Percentiles rank a stretch among this genome's conserved stretches.
These are phyloP conservation scores for Starmerella roubikii DNA, from an alignment of 805 yeast genomes.

Conservation along the genomic window DNA sequence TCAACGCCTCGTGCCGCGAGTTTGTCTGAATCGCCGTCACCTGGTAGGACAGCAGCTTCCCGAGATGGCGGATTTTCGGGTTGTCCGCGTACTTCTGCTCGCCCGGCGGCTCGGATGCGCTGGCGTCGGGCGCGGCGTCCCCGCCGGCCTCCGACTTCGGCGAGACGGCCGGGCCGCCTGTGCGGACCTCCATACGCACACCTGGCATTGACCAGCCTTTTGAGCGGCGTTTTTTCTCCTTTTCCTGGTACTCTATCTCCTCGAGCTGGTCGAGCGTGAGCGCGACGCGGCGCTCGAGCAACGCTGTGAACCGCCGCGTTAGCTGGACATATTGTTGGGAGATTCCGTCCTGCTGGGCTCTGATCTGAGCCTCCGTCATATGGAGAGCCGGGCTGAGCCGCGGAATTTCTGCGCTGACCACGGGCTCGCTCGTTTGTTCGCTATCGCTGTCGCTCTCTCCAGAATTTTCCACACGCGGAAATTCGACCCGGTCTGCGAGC, in stretches of 20 bases:
- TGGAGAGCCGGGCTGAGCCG: not conserved
- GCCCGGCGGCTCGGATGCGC: not conserved
- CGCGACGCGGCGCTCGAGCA: slow-evolving; percentile 17
- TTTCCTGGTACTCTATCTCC: slow-evolving; percentile 5
- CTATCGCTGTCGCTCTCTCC: slow-evolving; percentile 2
- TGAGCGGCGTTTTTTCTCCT: slow-evolving; percentile 2
- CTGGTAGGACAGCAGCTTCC: slow-evolving; percentile 12
- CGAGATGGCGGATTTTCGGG: slow-evolving; percentile 11
- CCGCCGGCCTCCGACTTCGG: not conserved
- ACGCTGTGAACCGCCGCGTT: slow-evolving; percentile 13
- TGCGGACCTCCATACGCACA: no score
- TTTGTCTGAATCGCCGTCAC: slow-evolving; percentile 10
- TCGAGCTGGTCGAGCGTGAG: slow-evolving; percentile 16
- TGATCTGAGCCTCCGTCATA: slow-evolving; percentile 9
- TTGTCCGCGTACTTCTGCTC: slow-evolving; percentile 1
- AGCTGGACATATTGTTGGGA: slow-evolving; percentile 16
- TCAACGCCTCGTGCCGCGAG: slow-evolving; percentile 12
- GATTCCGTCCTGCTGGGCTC: slow-evolving; percentile 12
- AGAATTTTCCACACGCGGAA: not conserved
- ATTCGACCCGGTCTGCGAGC: no score
- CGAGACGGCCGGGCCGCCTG: not conserved
- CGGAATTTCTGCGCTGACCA: not conserved
- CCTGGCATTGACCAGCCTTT: not conserved
- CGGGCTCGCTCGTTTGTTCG: slow-evolving; percentile 1
- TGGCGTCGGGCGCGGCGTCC: not conserved